Conservation (phyloP, 1,284 basidiomycete species). For the Rhodotorula sp. region DNA sequence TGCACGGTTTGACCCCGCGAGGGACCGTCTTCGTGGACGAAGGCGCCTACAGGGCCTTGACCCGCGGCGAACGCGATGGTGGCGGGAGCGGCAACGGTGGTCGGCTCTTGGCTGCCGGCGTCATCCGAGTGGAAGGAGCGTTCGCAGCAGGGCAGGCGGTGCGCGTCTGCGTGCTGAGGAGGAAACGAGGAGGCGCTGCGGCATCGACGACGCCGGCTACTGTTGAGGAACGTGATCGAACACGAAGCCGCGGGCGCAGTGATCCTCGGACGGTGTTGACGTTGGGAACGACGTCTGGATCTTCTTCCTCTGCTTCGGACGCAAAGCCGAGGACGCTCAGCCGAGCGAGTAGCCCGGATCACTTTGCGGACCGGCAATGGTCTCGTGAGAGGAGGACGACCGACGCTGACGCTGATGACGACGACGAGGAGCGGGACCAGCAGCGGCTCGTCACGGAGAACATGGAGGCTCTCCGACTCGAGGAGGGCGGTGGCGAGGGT, state of each 20-base stretch:
- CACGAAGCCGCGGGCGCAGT: background rate
- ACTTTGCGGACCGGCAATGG: conserved; percentile 26
- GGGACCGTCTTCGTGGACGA: conserved; percentile 84
- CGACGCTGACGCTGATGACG: background rate
- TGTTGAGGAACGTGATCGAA: background rate
- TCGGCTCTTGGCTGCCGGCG: conserved; percentile 83
- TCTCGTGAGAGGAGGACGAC: background rate
- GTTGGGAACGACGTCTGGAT: background rate
- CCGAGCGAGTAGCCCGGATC: conserved; percentile 31
- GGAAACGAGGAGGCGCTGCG: conserved; percentile 39
- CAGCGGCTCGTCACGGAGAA: background rate
- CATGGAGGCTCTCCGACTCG: conserved; percentile 4
- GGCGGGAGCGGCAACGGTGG: conserved; percentile 71
- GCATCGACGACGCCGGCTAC: conserved; percentile 22
- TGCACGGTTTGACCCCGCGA: conserved; percentile 83
- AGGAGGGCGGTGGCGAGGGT: background rate
- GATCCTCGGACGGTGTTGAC: background rate
- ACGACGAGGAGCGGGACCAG: background rate
- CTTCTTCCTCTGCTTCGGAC: background rate
- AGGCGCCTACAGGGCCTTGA: conserved; percentile 83
- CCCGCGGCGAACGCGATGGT: conserved; percentile 51
- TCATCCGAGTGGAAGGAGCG: conserved; percentile 77
- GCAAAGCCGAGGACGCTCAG: background rate
- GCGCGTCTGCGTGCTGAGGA: conserved; percentile 65
- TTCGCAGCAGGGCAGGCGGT: conserved; percentile 96